phyloP scores from a whole-genome alignment of 1,284 basidiomycete species.

The Entoloma clypeatum region DNA sequence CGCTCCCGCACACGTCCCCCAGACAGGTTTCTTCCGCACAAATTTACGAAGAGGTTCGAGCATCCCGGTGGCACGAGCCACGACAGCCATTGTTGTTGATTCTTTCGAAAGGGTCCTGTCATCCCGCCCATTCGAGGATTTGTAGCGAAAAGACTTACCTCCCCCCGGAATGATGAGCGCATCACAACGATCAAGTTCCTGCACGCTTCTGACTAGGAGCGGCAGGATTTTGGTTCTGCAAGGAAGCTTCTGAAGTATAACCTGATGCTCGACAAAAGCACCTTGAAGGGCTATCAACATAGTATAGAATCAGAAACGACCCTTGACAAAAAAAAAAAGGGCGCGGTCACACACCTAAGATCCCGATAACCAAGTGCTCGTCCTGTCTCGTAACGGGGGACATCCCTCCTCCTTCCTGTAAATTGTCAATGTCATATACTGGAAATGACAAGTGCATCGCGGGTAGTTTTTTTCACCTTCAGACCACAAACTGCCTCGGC shows the following conservation, averaged over 20 bases:
- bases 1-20: constrained; percentile 97
- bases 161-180: constrained; percentile 92
- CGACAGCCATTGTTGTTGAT: constrained; percentile 90
- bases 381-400: constrained; percentile 14
- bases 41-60: constrained; percentile 78
- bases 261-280: constrained; percentile 88
- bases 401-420: too few relatives aligned
- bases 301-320: neutral
- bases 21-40: constrained; percentile 69
- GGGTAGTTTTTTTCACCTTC: too few relatives aligned
- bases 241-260: constrained; percentile 58
- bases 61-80: constrained; percentile 77
- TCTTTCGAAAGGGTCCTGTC: constrained; percentile 41
- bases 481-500: too few relatives aligned
- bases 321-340: neutral
- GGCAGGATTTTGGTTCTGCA: constrained; percentile 43
- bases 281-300: constrained; percentile 79
- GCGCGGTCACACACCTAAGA: constrained; percentile 33
- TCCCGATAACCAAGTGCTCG: constrained; percentile 37
- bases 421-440: too few relatives aligned
- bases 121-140: neutral
- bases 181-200: constrained; percentile 76
- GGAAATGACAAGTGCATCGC: too few relatives aligned
- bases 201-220: constrained; percentile 71
- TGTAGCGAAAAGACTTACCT: constrained; percentile 39